Percentiles rank a stretch among this genome's conserved stretches.
phyloP scores from a whole-genome alignment of 2,329 filamentous ascomycete genomes.

The Penicillium sp. region DNA sequence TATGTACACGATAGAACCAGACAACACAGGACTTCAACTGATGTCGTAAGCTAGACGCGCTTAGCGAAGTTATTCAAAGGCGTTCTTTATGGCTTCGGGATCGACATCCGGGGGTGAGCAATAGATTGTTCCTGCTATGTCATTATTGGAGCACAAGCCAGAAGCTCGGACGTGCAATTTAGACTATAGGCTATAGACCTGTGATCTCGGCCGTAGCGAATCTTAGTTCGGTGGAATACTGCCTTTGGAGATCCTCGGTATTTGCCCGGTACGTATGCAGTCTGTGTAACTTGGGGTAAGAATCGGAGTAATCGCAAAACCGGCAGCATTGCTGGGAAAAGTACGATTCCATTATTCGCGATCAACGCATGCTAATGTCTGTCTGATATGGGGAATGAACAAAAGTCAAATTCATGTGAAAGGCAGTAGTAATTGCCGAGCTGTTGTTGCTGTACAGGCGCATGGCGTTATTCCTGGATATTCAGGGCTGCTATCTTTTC shows the following conservation, averaged over 20 bases:
- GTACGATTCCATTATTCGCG: conserved; percentile 1
- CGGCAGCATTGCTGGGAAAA: neutral
- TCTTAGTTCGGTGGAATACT: neutral
- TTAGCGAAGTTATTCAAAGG: neutral
- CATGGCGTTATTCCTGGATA: conserved; percentile 3
- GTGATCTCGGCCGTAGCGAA: neutral
- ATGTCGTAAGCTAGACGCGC: neutral
- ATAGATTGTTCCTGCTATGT: neutral
- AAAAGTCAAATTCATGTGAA: conserved; percentile 2
- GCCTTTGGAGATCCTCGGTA: neutral
- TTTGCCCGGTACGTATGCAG: neutral
- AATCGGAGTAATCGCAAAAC: neutral
- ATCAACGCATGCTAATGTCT: neutral
- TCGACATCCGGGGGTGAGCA: neutral
- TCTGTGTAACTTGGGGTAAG: neutral
- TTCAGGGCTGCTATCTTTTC: conserved; percentile 33
- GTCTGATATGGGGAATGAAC: conserved; percentile 4
- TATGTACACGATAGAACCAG: neutral
- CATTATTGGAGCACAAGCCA: neutral
- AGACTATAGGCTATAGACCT: neutral
- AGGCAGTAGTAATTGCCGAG: neutral
- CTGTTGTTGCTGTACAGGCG: neutral
- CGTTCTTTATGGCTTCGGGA: neutral
- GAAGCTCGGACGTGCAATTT: neutral
- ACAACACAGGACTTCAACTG: neutral